Evolutionary conservation across 164 flowering plant species (phyloP), one percentile per base, ranked within the genome.

Genomic region (Annona squamosa): DNA sequence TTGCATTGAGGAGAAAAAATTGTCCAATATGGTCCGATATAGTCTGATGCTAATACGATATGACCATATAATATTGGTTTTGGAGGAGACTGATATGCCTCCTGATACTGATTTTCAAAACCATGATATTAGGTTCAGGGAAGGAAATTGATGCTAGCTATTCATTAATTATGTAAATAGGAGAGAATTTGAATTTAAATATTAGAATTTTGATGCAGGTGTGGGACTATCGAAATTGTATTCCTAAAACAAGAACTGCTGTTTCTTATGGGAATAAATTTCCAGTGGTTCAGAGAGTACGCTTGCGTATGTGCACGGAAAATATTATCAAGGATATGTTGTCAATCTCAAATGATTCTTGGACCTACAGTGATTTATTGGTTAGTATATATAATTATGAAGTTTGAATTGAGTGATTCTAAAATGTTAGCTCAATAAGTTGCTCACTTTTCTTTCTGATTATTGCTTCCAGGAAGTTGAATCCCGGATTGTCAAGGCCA

Each of bases 361-460:
- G 99, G 99, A 87, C 91, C n/a, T 96, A 96, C 72, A 87, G 94
- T 77, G 98, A 93, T 87, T 80, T 91, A 77, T 87, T 96, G 97
- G 99, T 93, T 72, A 76, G 87, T 79, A 73, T 72, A 37, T 41
- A 63, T 56, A 3, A 80, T 73, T 82, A 78, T 59, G 81, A 61
- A 74, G 78, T 71, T 17, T 43, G 46, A 67, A 81, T 68, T 82
- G 84, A 19, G 16, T 46, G 57, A 46, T 46, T 46, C n/a, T 71
- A 4, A 63, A 18, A 12, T 46, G 17, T 10, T 46, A 47, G 62
- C 45, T 73, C 41, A 65, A 52, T 19, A 5, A 65, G 17, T 46
- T 10, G 4, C 75, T 48, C 47, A 73, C 65, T 64, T 16, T 52
- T 52, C 59, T 52, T 37, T 26, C 43, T 48, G 63, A 41, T 65